Conservation (phyloP, 495 filamentous ascomycete genomes). For the Aspergillus avenaceus region DNA sequence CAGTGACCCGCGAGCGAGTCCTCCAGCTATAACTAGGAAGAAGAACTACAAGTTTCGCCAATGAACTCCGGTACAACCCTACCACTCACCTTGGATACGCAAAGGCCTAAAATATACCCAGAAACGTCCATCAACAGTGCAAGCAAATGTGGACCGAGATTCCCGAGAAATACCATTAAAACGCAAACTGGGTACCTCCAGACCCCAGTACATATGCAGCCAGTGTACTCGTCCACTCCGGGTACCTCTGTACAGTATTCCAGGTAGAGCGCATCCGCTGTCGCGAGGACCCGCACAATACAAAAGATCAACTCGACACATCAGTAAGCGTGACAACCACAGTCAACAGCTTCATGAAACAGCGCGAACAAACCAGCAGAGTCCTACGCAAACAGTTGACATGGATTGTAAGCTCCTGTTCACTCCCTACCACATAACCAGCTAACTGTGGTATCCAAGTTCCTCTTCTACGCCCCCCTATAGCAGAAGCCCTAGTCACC, state of each 20-base stretch:
- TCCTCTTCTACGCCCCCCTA: neutral
- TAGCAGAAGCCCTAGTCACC: neutral
- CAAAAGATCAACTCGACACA: neutral
- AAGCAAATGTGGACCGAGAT: conserved; percentile 6
- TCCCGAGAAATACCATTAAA: conserved; percentile 20
- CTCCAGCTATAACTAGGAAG: conserved; percentile 47
- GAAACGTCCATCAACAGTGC: conserved; percentile 1
- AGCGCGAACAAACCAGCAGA: neutral
- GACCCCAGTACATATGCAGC: neutral
- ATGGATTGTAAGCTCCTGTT: neutral
- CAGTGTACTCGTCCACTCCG: neutral
- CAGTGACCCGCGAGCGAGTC: conserved; percentile 44
- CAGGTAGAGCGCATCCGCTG: conserved; percentile 1
- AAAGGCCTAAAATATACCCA: neutral
- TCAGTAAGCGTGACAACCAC: neutral
- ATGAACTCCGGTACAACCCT: conserved; percentile 4
- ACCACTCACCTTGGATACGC: too few species aligned
- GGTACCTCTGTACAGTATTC: neutral
- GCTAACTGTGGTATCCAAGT: neutral
- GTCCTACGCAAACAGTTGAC: neutral
- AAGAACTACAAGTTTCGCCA: conserved; percentile 3
- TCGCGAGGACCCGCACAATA: neutral
- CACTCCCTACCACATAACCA: neutral
- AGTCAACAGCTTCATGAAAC: neutral
- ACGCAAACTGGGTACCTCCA: neutral